phyloP scores from a whole-genome alignment of 2,329 filamentous ascomycete genomes.

The Lachnellula hyalina region DNA sequence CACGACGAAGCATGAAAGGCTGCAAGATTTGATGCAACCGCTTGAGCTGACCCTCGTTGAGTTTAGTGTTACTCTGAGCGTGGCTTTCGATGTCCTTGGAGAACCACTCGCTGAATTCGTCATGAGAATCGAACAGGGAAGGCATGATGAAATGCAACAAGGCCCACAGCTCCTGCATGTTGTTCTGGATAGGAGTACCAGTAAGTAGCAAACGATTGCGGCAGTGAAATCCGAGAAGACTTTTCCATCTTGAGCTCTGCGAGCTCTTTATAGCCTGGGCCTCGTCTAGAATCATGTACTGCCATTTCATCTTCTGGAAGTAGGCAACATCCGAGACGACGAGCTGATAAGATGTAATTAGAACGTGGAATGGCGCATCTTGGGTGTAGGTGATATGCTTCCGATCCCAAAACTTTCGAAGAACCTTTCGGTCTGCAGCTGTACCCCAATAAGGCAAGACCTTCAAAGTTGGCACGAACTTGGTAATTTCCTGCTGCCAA shows the following conservation, averaged over 20 bases:
- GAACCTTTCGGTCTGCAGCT: conserved; percentile 86
- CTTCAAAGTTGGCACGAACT: conserved; percentile 91
- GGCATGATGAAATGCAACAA: conserved; percentile 99
- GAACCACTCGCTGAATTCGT: conserved; percentile 92
- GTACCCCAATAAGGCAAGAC: conserved; percentile 97
- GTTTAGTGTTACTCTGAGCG: conserved; percentile 97
- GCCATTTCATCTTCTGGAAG: conserved; percentile 99
- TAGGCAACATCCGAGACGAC: conserved; percentile 95
- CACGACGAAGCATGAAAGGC: conserved; percentile 98
- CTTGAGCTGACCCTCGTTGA: conserved; percentile 96
- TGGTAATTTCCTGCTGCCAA: conserved; percentile 97
- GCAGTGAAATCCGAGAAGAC: conserved; percentile 86
- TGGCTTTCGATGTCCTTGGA: conserved; percentile 97
- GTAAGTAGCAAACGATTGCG: conserved; percentile 90
- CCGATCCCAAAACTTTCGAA: conserved; percentile 98
- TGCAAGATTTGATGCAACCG: conserved; percentile 98
- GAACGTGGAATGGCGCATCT: conserved; percentile 90
- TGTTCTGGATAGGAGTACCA: conserved; percentile 97
- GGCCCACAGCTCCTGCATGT: conserved; percentile 99
- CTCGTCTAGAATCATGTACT: conserved; percentile 99
- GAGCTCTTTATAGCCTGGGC: conserved; percentile 99
- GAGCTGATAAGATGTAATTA: conserved; percentile 94
- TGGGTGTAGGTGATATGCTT: conserved; percentile 94
- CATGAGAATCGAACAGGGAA: conserved; percentile 91
- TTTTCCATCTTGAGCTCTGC: conserved; percentile 94